Conservation (phyloP, 352 stramenopile species). For the Elongisporangium anandrum region DNA sequence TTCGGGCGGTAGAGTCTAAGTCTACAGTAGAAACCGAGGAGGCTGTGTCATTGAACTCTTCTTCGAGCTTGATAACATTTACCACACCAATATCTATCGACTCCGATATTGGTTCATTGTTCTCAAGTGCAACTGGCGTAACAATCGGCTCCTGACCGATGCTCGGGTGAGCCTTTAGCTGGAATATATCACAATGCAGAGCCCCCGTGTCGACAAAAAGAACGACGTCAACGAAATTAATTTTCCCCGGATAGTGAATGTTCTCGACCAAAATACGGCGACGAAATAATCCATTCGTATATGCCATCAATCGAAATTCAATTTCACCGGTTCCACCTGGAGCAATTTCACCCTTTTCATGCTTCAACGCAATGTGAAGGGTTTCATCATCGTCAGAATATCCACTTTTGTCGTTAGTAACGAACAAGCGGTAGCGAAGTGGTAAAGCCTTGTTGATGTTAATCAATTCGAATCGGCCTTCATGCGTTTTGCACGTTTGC, state of each 20-base stretch:
- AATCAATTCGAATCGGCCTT: slow-evolving; percentile 70
- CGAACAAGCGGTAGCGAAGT: slow-evolving; percentile 68
- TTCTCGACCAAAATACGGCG: slow-evolving; percentile 83
- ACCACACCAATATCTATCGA: slow-evolving; percentile 54
- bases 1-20: slow-evolving; percentile 28
- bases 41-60: slow-evolving; percentile 41
- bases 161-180: slow-evolving; percentile 1
- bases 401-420: slow-evolving; percentile 47
- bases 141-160: background rate
- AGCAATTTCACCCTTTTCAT: slow-evolving; percentile 70
- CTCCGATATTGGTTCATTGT: slow-evolving; percentile 3
- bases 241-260: slow-evolving; percentile 73
- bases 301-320: slow-evolving; percentile 59
- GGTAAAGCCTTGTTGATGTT: slow-evolving; percentile 82
- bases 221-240: slow-evolving; percentile 70
- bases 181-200: slow-evolving; percentile 35
- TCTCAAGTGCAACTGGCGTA: background rate
- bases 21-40: slow-evolving; percentile 21
- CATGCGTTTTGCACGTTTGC: slow-evolving; percentile 42
- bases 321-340: slow-evolving; percentile 51
- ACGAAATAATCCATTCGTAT: slow-evolving; percentile 72
- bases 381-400: slow-evolving; percentile 81
- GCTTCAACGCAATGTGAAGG: slow-evolving; percentile 59
- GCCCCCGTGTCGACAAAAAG: slow-evolving; percentile 80
- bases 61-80: slow-evolving; percentile 69